Conservation (phyloP, 2,329 filamentous ascomycete genomes). For the Verticillium isaacii region DNA sequence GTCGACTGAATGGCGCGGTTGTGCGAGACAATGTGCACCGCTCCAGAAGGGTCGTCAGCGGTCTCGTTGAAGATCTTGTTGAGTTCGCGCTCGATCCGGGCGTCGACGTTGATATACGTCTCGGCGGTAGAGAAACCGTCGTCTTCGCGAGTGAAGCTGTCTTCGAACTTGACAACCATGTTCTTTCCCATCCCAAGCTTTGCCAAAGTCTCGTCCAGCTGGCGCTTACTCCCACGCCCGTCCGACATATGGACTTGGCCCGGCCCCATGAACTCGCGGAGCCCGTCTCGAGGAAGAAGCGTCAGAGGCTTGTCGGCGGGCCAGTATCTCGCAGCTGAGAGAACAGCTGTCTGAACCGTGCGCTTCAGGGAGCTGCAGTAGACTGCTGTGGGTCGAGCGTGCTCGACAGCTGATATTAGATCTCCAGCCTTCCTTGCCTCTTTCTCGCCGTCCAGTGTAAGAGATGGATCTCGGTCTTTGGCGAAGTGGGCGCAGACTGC, state of each 20-base stretch:
- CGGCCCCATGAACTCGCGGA: background rate
- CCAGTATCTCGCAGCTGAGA: background rate
- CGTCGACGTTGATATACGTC: background rate
- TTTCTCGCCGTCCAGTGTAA: background rate
- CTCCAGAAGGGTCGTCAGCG: background rate
- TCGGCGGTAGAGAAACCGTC: background rate
- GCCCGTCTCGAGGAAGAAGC: background rate
- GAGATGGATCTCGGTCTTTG: background rate
- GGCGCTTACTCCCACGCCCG: background rate
- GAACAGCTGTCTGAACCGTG: background rate
- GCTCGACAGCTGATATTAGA: background rate
- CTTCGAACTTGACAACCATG: background rate
- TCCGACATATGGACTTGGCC: background rate
- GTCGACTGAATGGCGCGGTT: background rate
- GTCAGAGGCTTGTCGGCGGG: background rate
- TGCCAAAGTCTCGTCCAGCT: background rate
- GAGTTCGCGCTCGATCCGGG: background rate
- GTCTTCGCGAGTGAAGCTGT: background rate
- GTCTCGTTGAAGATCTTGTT: background rate
- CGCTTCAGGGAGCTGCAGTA: background rate
- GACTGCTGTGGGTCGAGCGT: background rate
- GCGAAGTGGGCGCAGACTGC: background rate
- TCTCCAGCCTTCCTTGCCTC: background rate
- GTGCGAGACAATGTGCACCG: conserved; percentile 1
- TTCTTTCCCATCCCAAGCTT: background rate